Evolutionary conservation across 352 stramenopile genomes (phyloP), one percentile per base, ranked within the genome.

Genomic region (Phytophthora europaea): DNA sequence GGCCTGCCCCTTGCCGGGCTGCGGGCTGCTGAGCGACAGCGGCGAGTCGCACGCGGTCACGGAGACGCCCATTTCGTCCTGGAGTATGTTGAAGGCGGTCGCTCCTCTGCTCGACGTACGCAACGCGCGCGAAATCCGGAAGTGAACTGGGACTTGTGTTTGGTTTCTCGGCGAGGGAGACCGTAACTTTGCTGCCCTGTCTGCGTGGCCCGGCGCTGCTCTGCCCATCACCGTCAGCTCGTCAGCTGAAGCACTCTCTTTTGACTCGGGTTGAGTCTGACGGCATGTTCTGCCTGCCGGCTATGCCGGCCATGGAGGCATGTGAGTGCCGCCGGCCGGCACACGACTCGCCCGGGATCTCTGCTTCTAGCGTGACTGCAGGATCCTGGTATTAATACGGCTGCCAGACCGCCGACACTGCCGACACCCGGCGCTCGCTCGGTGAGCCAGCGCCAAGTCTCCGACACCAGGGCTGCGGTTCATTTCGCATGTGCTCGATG

Each of bases 71-170:
- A 79, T 78, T 2, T 61, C 38, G 4, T n/a, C 13, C 9, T 13
- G 34, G 34, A 5, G 36, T 23, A 45, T 50, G 61, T 65, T 65
- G 51, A 72, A 67, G 68, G n/a, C 26, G 23, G 47, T 53, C 36
- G 22, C 38, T 72, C n/a, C 67, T 50, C 33, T 72, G 67, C 58
- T 75, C 57, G 60, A 73, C 69, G 65, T 66, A 28, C 64, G 54
- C 60, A 70, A 80, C 34, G 64, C 68, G 61, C 38, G 40, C 23
- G 66, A 62, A 81, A 78, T 73, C 28, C 61, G 45, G 68, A 78
- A 81, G 64, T 81, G 74, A 81, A 61, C 61, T 16, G 57, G 36
- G 36, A 45, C 13, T 13, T 2, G 26, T 31, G 26, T 31, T 31
- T 31, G 36, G 36, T 45, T 45, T 45, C 36, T 7, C 5, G 26